Percentiles rank a stretch among this genome's conserved stretches.
These are phyloP conservation scores for Phellopilus nigrolimitatus DNA, from an alignment of 1,284 basidiomycete species.

Conservation along the genomic window DNA sequence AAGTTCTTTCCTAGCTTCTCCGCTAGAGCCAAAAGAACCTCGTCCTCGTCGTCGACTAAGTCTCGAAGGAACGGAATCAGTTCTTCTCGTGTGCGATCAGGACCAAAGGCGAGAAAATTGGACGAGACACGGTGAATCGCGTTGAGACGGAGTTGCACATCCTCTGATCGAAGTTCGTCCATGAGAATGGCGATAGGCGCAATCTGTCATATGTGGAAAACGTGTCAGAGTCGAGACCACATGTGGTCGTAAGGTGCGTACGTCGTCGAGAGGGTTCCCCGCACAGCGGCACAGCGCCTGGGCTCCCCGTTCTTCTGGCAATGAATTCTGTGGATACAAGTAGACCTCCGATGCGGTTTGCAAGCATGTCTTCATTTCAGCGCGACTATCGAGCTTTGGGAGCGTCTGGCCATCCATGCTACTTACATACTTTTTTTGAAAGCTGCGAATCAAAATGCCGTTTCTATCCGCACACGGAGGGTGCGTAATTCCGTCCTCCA, in stretches of 20 bases:
- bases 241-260: slow-evolving; percentile 32
- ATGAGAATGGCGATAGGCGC: slow-evolving; percentile 86
- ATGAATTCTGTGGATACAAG: no score
- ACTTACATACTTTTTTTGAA: no score
- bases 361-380: no score
- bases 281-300: no score
- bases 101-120: slow-evolving; percentile 95
- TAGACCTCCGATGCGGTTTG: no score
- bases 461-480: no score
- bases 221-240: slow-evolving; percentile 16
- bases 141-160: slow-evolving; percentile 91
- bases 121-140: slow-evolving; percentile 98
- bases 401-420: no score
- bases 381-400: no score
- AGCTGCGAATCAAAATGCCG: no score
- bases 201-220: slow-evolving; percentile 44
- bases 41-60: slow-evolving; percentile 98
- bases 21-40: slow-evolving; percentile 93
- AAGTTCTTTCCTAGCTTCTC: slow-evolving; percentile 92
- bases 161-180: slow-evolving; percentile 94
- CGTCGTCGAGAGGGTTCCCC: slow-evolving; percentile 55
- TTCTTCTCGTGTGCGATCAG: slow-evolving; percentile 93
- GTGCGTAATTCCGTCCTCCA: no score
- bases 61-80: slow-evolving; percentile 97
- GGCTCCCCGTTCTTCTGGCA: no score